Conservation (phyloP, 805 yeast genomes). For the Metschnikowia drakensbergensis region DNA sequence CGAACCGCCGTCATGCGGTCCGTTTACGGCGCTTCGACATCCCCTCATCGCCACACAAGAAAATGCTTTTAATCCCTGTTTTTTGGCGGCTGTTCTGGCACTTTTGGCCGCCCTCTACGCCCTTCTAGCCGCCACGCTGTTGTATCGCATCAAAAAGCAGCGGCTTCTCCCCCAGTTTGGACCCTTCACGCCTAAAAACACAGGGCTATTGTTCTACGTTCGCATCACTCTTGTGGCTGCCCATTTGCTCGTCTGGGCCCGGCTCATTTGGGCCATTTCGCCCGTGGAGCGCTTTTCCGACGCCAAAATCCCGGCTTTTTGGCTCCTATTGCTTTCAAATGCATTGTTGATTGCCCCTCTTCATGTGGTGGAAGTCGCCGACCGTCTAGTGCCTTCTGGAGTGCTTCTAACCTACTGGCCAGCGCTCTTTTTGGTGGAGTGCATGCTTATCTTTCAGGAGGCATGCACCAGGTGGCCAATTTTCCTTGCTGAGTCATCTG, state of each 20-base stretch:
- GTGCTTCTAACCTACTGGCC: slow-evolving; percentile 43
- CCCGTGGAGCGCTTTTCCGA: slow-evolving; percentile 25
- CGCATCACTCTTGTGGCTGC: slow-evolving; percentile 19
- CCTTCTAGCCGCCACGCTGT: slow-evolving; percentile 4
- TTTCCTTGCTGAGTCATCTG: slow-evolving; percentile 7
- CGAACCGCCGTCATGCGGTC: slow-evolving; percentile 20
- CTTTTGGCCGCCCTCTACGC: slow-evolving; percentile 10
- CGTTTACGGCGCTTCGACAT: slow-evolving; percentile 10
- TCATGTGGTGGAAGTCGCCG: slow-evolving; percentile 42
- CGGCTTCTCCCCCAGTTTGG: slow-evolving; percentile 17
- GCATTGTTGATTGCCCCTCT: slow-evolving; percentile 34
- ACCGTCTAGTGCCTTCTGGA: slow-evolving; percentile 35
- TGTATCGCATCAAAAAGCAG: not conserved
- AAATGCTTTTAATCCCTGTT: slow-evolving; percentile 37
- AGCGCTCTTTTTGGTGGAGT: slow-evolving; percentile 16
- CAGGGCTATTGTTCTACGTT: slow-evolving; percentile 25
- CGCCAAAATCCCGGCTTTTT: slow-evolving; percentile 17
- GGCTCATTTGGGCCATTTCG: slow-evolving; percentile 14
- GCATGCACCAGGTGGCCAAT: slow-evolving; percentile 23
- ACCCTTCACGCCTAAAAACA: slow-evolving; percentile 17
- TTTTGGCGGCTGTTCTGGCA: slow-evolving; percentile 17
- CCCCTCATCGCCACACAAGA: slow-evolving; percentile 25
- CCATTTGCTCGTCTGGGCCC: slow-evolving; percentile 16
- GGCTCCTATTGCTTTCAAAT: slow-evolving; percentile 4
- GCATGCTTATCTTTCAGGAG: slow-evolving; percentile 25